Conservation (phyloP, 345 rosid genomes). For the Camelina hispida region DNA sequence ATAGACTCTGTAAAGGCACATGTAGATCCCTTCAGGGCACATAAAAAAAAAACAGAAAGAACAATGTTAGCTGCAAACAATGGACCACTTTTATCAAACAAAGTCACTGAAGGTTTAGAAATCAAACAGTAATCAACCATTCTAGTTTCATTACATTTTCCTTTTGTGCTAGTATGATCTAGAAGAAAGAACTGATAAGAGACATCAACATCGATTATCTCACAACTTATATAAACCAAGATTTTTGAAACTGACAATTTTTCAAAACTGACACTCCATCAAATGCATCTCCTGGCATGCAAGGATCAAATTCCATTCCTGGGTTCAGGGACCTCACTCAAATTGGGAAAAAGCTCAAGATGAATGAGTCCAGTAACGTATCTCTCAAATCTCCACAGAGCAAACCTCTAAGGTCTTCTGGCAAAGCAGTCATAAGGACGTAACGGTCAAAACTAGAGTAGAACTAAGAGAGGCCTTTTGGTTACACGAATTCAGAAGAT, state of each 20-base stretch:
- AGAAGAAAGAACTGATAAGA: slow-evolving; percentile 2
- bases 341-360: slow-evolving; percentile 20
- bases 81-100: slow-evolving; percentile 18
- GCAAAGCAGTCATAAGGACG: slow-evolving; percentile 19
- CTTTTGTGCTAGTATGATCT: neutral
- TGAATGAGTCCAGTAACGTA: slow-evolving; percentile 32
- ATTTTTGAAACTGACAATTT: neutral
- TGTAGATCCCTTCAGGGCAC: slow-evolving; percentile 76
- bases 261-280: neutral
- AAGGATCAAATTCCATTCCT: slow-evolving; percentile 22
- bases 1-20: slow-evolving; percentile 94
- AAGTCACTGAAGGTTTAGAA: neutral
- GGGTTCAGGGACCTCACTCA: slow-evolving; percentile 8
- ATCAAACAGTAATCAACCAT: neutral
- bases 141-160: neutral
- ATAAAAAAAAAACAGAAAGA: neutral
- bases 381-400: slow-evolving; percentile 26
- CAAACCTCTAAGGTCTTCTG: slow-evolving; percentile 31
- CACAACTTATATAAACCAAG: neutral
- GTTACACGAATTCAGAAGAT: neutral
- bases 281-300: slow-evolving; percentile 13
- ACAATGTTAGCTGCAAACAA: slow-evolving; percentile 9
- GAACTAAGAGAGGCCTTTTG: slow-evolving; percentile 12
- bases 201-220: neutral
- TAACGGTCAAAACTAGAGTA: slow-evolving; percentile 23